Evolutionary conservation across 768 basidiomycete genomes (phyloP), one percentile per base, ranked within the genome.

Genomic region (Lactarius sanguifluus): DNA sequence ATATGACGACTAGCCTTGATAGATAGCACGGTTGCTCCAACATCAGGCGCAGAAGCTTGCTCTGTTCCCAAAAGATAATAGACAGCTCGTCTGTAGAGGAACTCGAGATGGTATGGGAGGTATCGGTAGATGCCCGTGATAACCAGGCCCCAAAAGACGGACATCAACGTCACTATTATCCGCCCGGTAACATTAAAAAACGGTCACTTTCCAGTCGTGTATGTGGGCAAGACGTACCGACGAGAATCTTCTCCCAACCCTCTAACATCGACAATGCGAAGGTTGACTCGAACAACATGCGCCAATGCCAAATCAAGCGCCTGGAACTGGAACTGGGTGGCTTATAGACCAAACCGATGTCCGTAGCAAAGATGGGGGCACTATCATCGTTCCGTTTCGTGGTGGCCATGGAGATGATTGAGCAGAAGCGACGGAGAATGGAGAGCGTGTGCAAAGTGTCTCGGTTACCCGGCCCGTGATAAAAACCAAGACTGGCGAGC

Each of bases 31-130:
- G 66, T 36, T 5, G 40, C 60, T 25, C 28, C 66, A 40, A 62
- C 57, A 38, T 28, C 57, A 20, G 34, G 36, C 40, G 18, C 47
- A 20, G 68, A 56, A 15, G 43, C 16, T 10, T 62, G 60, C 65
- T 83, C 83, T 59, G 81, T 76, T 3, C 87, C 89, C 73, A 82
- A 82, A 13, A 89, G 75, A 75, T 90, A 90, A 78, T 88, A 90
- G 59, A 81, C 76, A 50, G 82, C 80, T 25, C 88, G 81, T 18
- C 77, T 76, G 65, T 79, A 78, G 71, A 90, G 78, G 69, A 83
- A 80, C 61, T 77, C 72, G 55, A 88, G 69, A 67, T 89, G 85
- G 30, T 79, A 77, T 5, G 89, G 89, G 67, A 86, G 77, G 79
- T 87, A 88, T 73, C 80, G 78, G 73, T 79, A 77, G 56, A 85